These are phyloP conservation scores for Penstemon newberryi DNA, from an alignment of 257 asterid species.

Conservation along the genomic window DNA sequence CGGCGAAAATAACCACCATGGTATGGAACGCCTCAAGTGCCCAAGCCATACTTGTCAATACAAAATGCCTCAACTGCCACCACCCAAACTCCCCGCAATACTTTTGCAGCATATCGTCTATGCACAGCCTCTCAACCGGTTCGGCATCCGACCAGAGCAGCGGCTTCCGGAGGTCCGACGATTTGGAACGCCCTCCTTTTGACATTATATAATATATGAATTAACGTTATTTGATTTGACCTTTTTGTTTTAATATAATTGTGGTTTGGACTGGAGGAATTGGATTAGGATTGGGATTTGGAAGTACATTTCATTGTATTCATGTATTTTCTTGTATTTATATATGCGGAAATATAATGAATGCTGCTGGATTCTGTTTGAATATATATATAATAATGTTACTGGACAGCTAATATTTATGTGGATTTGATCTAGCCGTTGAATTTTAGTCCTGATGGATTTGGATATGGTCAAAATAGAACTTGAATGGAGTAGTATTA, in stretches of 20 bases:
- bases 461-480: background rate
- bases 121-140: constrained; percentile 42
- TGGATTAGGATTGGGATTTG: constrained; percentile 16
- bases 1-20: constrained; percentile 90
- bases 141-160: constrained; percentile 33
- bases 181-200: background rate
- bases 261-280: background rate
- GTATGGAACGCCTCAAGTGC: constrained; percentile 83
- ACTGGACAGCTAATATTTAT: background rate
- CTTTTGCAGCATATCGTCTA: constrained; percentile 66
- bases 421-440: too few relatives aligned
- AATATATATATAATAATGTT: background rate
- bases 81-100: constrained; percentile 82
- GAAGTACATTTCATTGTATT: background rate
- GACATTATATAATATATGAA: constrained; percentile 23
- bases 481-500: too few relatives aligned
- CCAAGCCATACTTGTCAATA: constrained; percentile 76
- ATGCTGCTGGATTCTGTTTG: too few relatives aligned
- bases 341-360: background rate
- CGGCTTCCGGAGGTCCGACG: constrained; percentile 43
- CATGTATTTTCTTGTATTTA: background rate
- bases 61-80: constrained; percentile 82
- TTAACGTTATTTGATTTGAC: background rate
- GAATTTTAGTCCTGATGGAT: too few relatives aligned
- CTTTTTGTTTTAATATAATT: background rate